Percentiles rank a stretch among this genome's conserved stretches.
phyloP scores from a whole-genome alignment of 2,329 filamentous ascomycete species.

The Phyllosticta capitalensis region DNA sequence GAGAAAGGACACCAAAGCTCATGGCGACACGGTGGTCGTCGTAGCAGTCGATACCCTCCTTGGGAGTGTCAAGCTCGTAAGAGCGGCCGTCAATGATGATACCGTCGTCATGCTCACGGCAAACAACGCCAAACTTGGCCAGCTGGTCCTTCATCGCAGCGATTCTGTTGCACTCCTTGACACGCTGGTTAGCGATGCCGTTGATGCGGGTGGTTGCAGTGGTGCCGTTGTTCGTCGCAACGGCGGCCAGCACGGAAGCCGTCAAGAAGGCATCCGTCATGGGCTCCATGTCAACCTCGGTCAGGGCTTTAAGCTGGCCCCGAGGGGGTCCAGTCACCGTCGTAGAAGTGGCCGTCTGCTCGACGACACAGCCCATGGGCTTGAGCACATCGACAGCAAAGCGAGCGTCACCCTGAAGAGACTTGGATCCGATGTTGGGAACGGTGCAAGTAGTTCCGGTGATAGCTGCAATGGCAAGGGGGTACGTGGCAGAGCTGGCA shows the following conservation, averaged over 20 bases:
- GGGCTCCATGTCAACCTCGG: slow-evolving; percentile 91
- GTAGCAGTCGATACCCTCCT: slow-evolving; percentile 75
- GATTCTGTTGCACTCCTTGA: slow-evolving; percentile 97
- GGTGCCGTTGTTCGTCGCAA: slow-evolving; percentile 59
- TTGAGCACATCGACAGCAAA: slow-evolving; percentile 84
- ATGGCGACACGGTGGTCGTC: slow-evolving; percentile 97
- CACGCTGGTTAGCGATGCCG: slow-evolving; percentile 93
- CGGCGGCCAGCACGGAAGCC: slow-evolving; percentile 83
- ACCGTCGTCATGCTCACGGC: slow-evolving; percentile 86
- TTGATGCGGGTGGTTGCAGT: slow-evolving; percentile 68
- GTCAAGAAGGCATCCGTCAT: slow-evolving; percentile 99
- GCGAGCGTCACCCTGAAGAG: slow-evolving; percentile 86
- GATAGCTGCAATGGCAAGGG: slow-evolving; percentile 85
- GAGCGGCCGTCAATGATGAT: slow-evolving; percentile 61
- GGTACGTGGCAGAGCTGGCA: slow-evolving; percentile 95
- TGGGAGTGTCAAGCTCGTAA: slow-evolving; percentile 40
- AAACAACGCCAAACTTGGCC: slow-evolving; percentile 82
- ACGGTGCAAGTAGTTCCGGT: slow-evolving; percentile 93
- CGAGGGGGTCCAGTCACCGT: slow-evolving; percentile 81
- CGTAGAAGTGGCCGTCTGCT: slow-evolving; percentile 76
- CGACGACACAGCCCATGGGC: slow-evolving; percentile 88
- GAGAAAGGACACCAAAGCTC: slow-evolving; percentile 87
- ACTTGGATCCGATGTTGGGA: slow-evolving; percentile 87
- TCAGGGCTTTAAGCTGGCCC: slow-evolving; percentile 64
- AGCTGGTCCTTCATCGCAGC: slow-evolving; percentile 91